Evolutionary conservation across 2,329 filamentous ascomycete species (phyloP).

Genomic region (Penicillium griseofulvum): DNA sequence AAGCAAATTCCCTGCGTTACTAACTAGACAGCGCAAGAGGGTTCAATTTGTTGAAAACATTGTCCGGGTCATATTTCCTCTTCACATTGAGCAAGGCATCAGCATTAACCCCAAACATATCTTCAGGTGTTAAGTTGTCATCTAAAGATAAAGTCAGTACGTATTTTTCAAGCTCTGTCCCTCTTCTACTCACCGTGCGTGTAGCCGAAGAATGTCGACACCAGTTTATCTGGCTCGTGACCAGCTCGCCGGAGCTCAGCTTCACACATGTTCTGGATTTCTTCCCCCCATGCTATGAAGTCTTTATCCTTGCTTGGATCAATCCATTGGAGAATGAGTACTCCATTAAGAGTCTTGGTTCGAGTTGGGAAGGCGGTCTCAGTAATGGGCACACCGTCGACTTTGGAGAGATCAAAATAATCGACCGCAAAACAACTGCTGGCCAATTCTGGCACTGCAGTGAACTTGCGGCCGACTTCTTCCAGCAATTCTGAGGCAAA

Average conservation of each 20-base stretch:
- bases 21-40: background rate
- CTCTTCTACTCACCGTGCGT: background rate
- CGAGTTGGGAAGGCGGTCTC: constrained; percentile 46
- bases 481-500: constrained; percentile 29
- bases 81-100: constrained; percentile 1
- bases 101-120: constrained; percentile 3
- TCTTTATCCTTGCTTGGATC: constrained; percentile 33
- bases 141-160: background rate
- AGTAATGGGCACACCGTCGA: constrained; percentile 27
- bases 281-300: constrained; percentile 37
- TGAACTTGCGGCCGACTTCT: constrained; percentile 27
- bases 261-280: constrained; percentile 30
- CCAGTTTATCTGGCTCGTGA: constrained; percentile 1
- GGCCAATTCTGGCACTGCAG: constrained; percentile 22
- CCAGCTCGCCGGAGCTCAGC: constrained; percentile 16
- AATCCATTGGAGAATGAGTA: constrained; percentile 39
- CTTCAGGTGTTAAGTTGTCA: background rate
- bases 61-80: constrained; percentile 1
- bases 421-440: constrained; percentile 38
- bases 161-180: background rate
- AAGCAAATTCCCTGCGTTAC: background rate
- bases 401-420: constrained; percentile 38
- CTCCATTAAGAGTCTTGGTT: constrained; percentile 41
- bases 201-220: constrained; percentile 3
- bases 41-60: constrained; percentile 1